Conservation (phyloP, 768 basidiomycete species). For the Chalciporus chontae region DNA sequence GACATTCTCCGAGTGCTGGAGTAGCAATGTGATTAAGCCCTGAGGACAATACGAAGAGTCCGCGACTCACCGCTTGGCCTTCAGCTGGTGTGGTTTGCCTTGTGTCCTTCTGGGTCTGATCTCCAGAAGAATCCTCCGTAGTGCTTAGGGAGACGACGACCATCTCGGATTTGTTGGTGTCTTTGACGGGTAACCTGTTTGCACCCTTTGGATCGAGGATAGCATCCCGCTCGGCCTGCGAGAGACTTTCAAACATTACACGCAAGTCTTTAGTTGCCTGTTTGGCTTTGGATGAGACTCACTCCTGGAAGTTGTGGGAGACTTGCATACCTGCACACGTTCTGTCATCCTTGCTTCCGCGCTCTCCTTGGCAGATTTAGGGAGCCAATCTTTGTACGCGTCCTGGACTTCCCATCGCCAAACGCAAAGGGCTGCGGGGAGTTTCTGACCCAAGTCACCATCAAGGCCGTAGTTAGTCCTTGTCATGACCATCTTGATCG, state of each 20-base stretch:
- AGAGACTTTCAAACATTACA: constrained; percentile 51
- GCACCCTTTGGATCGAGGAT: constrained; percentile 53
- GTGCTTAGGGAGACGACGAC: constrained; percentile 2
- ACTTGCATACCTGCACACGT: constrained; percentile 52
- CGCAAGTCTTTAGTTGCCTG: constrained; percentile 61
- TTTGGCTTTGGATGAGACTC: constrained; percentile 1
- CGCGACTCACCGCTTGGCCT: constrained; percentile 35
- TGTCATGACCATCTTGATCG: constrained; percentile 58
- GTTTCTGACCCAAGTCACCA: constrained; percentile 42
- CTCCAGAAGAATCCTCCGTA: constrained; percentile 10
- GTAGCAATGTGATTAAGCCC: background rate
- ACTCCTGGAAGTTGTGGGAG: background rate
- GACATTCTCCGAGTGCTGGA: constrained; percentile 24
- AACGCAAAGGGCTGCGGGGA: constrained; percentile 60
- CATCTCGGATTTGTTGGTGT: constrained; percentile 26
- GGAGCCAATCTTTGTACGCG: constrained; percentile 56
- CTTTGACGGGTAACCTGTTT: constrained; percentile 32
- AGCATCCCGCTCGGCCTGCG: constrained; percentile 51
- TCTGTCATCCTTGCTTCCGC: constrained; percentile 60
- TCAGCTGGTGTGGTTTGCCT: constrained; percentile 34
- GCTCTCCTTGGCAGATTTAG: constrained; percentile 61
- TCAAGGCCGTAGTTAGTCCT: constrained; percentile 85
- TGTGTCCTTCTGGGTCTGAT: constrained; percentile 26
- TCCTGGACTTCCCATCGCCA: constrained; percentile 89
- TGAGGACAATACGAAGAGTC: no score